Evolutionary conservation across 139 green algal genomes (phyloP).

Genomic region (Mesostigma viride): DNA sequence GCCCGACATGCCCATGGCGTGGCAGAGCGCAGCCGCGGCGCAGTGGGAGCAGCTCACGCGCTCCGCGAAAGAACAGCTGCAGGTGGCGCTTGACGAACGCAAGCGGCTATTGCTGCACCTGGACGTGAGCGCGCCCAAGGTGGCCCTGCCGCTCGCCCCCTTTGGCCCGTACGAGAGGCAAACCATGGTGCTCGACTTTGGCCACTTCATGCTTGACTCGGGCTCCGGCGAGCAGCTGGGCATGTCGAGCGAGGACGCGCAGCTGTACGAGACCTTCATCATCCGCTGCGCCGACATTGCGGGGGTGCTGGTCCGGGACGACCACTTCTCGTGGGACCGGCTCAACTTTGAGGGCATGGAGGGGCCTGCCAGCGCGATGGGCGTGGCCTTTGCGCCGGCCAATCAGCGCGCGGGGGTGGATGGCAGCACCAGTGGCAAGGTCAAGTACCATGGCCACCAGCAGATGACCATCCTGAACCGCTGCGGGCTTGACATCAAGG

Average conservation of each 20-base stretch:
- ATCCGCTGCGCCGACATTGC: not conserved
- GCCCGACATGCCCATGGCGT: no score
- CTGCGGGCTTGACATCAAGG: no score
- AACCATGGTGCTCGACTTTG: constrained; percentile 30
- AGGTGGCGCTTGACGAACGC: constrained; percentile 14
- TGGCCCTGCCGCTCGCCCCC: constrained; percentile 37
- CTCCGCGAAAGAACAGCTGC: constrained; percentile 21
- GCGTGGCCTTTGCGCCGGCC: not conserved
- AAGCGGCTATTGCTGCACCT: constrained; percentile 40
- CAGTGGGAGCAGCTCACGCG: constrained; percentile 41
- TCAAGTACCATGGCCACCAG: no score
- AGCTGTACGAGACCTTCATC: not conserved
- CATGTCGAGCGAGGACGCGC: not conserved
- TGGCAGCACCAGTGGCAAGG: not conserved
- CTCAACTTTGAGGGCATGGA: no score
- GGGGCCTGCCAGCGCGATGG: not conserved
- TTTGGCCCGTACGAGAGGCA: no score
- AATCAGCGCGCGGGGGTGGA: not conserved
- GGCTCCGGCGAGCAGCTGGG: not conserved
- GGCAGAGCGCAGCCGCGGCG: no score
- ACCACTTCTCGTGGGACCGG: no score
- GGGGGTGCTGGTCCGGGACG: no score
- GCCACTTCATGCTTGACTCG: constrained; percentile 30
- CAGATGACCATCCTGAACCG: no score
- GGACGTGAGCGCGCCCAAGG: constrained; percentile 70